Percentiles rank a stretch among this genome's conserved stretches.
Conservation (phyloP, 2,329 filamentous ascomycete species). For the Cytospora leucostoma region DNA sequence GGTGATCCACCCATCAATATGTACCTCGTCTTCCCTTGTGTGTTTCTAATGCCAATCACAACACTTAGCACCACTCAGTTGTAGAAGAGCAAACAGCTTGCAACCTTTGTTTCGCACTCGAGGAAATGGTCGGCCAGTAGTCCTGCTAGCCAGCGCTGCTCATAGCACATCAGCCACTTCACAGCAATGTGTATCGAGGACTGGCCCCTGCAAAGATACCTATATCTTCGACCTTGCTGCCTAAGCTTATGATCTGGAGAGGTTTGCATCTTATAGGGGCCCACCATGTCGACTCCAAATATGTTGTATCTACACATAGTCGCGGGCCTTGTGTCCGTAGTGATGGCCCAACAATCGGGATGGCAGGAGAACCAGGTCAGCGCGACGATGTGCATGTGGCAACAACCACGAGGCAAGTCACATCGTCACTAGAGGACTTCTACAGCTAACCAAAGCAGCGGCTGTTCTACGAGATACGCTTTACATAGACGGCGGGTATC, state of each 20-base stretch:
- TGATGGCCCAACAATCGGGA: slow-evolving; percentile 45
- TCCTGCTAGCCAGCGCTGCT: neutral
- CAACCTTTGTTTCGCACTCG: neutral
- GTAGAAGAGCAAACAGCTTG: slow-evolving; percentile 6
- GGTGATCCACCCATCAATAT: neutral
- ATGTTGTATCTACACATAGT: slow-evolving; percentile 35
- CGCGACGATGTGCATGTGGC: slow-evolving; percentile 62
- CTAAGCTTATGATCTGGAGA: slow-evolving; percentile 14
- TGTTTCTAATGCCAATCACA: slow-evolving; percentile 14
- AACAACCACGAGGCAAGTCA: slow-evolving; percentile 45
- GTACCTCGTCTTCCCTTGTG: slow-evolving; percentile 14
- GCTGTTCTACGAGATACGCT: slow-evolving; percentile 61
- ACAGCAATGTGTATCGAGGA: slow-evolving; percentile 7
- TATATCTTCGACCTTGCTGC: neutral
- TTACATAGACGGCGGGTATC: slow-evolving; percentile 64
- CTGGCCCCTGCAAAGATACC: neutral
- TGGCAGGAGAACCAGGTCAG: slow-evolving; percentile 58
- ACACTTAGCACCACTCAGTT: slow-evolving; percentile 1
- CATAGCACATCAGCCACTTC: neutral
- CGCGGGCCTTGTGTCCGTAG: slow-evolving; percentile 34
- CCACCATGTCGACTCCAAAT: slow-evolving; percentile 36
- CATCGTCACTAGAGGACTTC: neutral
- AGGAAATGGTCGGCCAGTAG: slow-evolving; percentile 12
- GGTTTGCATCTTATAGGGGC: slow-evolving; percentile 18
- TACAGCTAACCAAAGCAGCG: slow-evolving; percentile 44